A percentile compares a stretch with the other conserved stretches of the same genome.
These are phyloP conservation scores for Aspergillus amoenus DNA, from an alignment of 2,329 filamentous ascomycete genomes.

Conservation along the genomic window DNA sequence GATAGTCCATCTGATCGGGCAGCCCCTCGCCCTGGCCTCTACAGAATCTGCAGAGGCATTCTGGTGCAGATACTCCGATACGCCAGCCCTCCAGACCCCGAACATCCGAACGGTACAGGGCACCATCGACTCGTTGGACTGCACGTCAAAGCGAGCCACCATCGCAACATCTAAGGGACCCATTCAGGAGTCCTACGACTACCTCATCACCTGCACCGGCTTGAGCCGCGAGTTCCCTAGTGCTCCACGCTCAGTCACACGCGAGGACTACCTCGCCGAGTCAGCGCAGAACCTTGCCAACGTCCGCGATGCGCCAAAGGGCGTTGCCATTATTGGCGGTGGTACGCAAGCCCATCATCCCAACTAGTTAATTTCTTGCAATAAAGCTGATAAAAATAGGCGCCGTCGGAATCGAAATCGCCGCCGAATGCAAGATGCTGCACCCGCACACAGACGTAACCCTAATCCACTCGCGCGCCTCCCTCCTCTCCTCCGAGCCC, in stretches of 20 bases:
- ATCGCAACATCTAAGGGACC: conserved; percentile 50
- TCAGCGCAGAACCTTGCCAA: conserved; percentile 19
- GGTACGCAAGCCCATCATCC: conserved; percentile 34
- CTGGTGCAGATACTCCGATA: conserved; percentile 69
- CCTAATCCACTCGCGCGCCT: conserved; percentile 69
- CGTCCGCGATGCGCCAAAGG: conserved; percentile 50
- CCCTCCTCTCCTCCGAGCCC: conserved; percentile 70
- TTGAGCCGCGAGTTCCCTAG: conserved; percentile 69
- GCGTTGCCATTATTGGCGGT: conserved; percentile 70
- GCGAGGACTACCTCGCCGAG: conserved; percentile 28
- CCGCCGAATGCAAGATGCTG: conserved; percentile 70
- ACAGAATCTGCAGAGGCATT: conserved; percentile 63
- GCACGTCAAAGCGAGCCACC: conserved; percentile 57
- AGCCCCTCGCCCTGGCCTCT: conserved; percentile 68
- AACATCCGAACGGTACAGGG: conserved; percentile 67
- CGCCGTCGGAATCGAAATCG: conserved; percentile 80
- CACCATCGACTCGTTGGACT: conserved; percentile 61
- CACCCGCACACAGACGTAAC: conserved; percentile 67
- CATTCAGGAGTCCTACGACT: conserved; percentile 61
- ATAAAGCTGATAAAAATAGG: conserved; percentile 38
- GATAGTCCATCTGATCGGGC: conserved; percentile 72
- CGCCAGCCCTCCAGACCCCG: conserved; percentile 64
- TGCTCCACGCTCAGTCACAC: conserved; percentile 62
- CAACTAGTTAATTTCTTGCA: too few relatives aligned
- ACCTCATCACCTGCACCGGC: conserved; percentile 70